phyloP scores from a whole-genome alignment of 1,284 basidiomycete species.

The Ustilago trichophora region DNA sequence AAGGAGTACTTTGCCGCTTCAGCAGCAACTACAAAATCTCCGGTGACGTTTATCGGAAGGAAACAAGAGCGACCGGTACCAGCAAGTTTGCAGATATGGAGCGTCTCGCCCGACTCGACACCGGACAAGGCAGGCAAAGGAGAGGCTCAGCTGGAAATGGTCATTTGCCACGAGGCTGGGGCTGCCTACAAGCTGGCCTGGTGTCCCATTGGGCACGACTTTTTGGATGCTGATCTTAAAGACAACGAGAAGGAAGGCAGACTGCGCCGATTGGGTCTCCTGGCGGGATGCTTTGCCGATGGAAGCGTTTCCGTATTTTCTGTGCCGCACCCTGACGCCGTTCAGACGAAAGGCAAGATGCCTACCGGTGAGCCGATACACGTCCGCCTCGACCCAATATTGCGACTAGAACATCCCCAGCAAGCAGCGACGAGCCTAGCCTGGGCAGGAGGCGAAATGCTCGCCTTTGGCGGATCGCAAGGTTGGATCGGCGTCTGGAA shows the following conservation, averaged over 20 bases:
- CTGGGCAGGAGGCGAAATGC: constrained; percentile 44
- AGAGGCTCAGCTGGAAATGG: constrained; percentile 33
- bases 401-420: constrained; percentile 18
- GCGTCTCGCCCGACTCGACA: constrained; percentile 26
- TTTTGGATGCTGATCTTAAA: not conserved
- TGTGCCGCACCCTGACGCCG: constrained; percentile 21
- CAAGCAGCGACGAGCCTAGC: constrained; percentile 18
- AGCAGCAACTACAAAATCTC: constrained; percentile 8
- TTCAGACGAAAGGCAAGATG: not conserved
- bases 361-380: constrained; percentile 1
- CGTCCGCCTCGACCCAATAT: constrained; percentile 25
- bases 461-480: constrained; percentile 35
- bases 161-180: constrained; percentile 33
- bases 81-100: constrained; percentile 50
- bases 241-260: not conserved
- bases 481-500: constrained; percentile 44
- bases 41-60: constrained; percentile 28
- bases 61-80: constrained; percentile 3
- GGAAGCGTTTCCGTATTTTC: constrained; percentile 39
- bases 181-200: constrained; percentile 31
- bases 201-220: constrained; percentile 40
- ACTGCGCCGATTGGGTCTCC: constrained; percentile 19
- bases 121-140: constrained; percentile 7
- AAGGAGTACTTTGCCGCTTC: constrained; percentile 45
- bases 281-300: constrained; percentile 48